A percentile compares a stretch with the other conserved stretches of the same genome.
These are phyloP conservation scores for Diaporthe citriasiana DNA, from an alignment of 2,329 filamentous ascomycete species.

Conservation along the genomic window DNA sequence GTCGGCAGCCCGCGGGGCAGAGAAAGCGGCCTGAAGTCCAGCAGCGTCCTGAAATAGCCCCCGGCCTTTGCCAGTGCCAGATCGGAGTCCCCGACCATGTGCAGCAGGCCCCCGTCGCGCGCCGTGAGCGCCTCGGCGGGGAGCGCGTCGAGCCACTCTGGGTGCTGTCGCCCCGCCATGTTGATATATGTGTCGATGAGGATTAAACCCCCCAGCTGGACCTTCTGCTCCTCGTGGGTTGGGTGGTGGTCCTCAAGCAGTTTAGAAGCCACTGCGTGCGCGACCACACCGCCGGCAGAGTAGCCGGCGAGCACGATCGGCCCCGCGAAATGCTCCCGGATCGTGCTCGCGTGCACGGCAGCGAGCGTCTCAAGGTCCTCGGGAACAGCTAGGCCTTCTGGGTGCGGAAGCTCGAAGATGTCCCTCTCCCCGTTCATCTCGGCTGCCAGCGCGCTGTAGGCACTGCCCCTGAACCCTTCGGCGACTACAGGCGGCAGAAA, in stretches of 20 bases:
- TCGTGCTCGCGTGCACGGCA: not conserved
- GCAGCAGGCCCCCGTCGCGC: not conserved
- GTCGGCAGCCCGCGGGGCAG: not conserved
- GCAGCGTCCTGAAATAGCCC: not conserved
- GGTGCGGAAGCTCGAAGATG: slow-evolving; percentile 9
- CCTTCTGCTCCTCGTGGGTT: too few relatives aligned
- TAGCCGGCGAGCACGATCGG: not conserved
- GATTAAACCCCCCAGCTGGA: not conserved
- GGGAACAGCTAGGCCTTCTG: slow-evolving; percentile 1
- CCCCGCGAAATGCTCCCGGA: not conserved
- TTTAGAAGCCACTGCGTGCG: not conserved
- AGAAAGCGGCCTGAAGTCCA: not conserved
- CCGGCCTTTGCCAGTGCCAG: slow-evolving; percentile 2
- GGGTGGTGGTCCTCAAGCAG: not conserved
- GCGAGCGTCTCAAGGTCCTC: not conserved
- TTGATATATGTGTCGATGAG: slow-evolving; percentile 18
- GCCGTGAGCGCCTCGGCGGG: not conserved
- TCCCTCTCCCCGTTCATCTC: slow-evolving; percentile 3
- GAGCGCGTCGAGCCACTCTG: not conserved
- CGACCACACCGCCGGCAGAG: not conserved
- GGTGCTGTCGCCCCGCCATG: not conserved
- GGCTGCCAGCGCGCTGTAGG: not conserved
- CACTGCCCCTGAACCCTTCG: slow-evolving; percentile 1
- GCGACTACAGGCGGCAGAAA: not conserved
- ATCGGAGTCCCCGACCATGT: not conserved